Percentiles rank a stretch among this genome's conserved stretches.
phyloP scores from a whole-genome alignment of 2,329 filamentous ascomycete genomes.

The Trichoderma sp. region DNA sequence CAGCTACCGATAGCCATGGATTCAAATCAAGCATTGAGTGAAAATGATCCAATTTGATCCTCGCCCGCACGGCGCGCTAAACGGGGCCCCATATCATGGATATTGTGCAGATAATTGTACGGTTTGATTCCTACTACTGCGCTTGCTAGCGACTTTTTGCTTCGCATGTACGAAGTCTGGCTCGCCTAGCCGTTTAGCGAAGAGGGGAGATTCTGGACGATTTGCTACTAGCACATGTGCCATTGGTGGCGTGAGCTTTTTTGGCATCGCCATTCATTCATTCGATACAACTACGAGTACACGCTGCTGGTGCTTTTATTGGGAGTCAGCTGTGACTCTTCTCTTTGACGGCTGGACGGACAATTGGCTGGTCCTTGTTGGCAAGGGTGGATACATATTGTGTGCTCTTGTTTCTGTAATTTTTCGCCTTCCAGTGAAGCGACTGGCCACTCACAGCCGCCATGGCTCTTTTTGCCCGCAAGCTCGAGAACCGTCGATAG shows the following conservation, averaged over 20 bases:
- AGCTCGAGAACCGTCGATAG: constrained; percentile 17
- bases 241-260: constrained; percentile 14
- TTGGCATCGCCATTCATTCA: neutral
- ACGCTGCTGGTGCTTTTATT: neutral
- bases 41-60: constrained; percentile 1
- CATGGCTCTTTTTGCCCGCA: neutral
- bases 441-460: constrained; percentile 3
- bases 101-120: neutral
- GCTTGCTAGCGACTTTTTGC: neutral
- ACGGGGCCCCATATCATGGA: neutral
- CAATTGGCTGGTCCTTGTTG: neutral
- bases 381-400: neutral
- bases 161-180: neutral
- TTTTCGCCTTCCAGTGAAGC: neutral
- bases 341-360: neutral
- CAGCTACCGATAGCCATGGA: neutral
- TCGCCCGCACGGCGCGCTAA: constrained; percentile 15
- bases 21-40: neutral
- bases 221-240: neutral
- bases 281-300: neutral
- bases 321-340: neutral
- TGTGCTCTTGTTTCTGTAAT: neutral
- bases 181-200: constrained; percentile 2
- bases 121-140: neutral
- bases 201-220: neutral